phyloP scores from a whole-genome alignment of 2,329 filamentous ascomycete genomes.

The Aureobasidium sp. region DNA sequence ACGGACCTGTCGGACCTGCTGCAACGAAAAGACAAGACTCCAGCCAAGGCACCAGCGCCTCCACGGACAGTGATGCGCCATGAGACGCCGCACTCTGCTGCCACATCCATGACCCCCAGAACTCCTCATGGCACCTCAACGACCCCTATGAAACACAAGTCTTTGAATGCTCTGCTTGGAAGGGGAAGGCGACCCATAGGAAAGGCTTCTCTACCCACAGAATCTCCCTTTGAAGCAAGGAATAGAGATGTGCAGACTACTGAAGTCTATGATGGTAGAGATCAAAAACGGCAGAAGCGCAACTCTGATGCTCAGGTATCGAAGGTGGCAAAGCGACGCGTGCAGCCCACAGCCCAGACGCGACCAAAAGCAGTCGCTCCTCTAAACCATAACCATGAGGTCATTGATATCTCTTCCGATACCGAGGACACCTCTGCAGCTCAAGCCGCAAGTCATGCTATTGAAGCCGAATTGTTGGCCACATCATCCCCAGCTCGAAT shows the following conservation, averaged over 20 bases:
- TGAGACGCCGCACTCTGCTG: constrained; percentile 22
- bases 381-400: constrained; percentile 17
- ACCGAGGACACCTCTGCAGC: constrained; percentile 22
- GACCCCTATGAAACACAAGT: constrained; percentile 43
- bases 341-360: background rate
- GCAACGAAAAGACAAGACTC: constrained; percentile 54
- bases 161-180: constrained; percentile 58
- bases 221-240: constrained; percentile 60
- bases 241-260: constrained; percentile 29
- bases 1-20: constrained; percentile 73
- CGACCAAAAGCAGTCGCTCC: background rate
- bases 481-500: constrained; percentile 16
- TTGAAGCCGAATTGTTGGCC: constrained; percentile 23
- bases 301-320: constrained; percentile 4
- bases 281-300: constrained; percentile 35
- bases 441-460: constrained; percentile 22
- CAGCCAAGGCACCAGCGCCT: constrained; percentile 18
- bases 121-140: constrained; percentile 32
- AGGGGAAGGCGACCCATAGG: constrained; percentile 58
- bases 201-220: constrained; percentile 49
- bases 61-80: constrained; percentile 24
- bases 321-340: background rate
- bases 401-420: constrained; percentile 34
- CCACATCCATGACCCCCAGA: constrained; percentile 35
- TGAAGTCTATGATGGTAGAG: constrained; percentile 28